A percentile compares a stretch with the other conserved stretches of the same genome.
These are phyloP conservation scores for Endocalyx cinctus DNA, from an alignment of 2,329 filamentous ascomycete genomes.

Conservation along the genomic window DNA sequence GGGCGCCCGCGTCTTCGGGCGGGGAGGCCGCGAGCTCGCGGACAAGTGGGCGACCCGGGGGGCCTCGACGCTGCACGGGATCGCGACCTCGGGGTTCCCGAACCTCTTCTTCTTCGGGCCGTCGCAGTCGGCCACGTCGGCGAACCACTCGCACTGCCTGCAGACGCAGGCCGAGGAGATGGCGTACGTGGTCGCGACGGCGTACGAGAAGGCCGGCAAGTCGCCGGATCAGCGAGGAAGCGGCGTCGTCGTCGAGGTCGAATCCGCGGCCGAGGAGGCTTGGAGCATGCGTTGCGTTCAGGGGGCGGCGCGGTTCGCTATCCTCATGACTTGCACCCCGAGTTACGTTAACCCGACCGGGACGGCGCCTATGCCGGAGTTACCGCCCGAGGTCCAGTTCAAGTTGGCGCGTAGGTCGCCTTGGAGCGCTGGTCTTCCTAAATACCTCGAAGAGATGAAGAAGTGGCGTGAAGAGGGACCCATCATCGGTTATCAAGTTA, in stretches of 20 bases:
- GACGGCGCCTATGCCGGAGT: background rate
- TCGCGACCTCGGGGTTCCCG: slow-evolving; percentile 44
- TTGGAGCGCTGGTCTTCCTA: background rate
- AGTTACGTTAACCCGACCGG: slow-evolving; percentile 39
- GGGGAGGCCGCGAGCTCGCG: slow-evolving; percentile 14
- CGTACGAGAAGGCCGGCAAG: slow-evolving; percentile 22
- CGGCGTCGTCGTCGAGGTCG: slow-evolving; percentile 38
- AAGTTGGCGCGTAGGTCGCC: background rate
- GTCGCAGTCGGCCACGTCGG: slow-evolving; percentile 32
- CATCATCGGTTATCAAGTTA: too few relatives aligned
- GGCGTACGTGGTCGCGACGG: slow-evolving; percentile 30
- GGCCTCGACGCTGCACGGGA: slow-evolving; percentile 48
- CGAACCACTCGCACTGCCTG: slow-evolving; percentile 17
- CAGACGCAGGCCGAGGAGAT: slow-evolving; percentile 15
- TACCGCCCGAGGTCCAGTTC: background rate
- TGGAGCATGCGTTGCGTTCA: slow-evolving; percentile 36
- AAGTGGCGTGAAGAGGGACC: background rate
- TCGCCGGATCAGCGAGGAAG: slow-evolving; percentile 7
- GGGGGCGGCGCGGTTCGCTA: slow-evolving; percentile 34
- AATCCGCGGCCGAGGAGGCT: slow-evolving; percentile 38
- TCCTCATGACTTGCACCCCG: slow-evolving; percentile 46
- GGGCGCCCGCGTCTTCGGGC: slow-evolving; percentile 20
- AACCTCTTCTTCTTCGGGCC: slow-evolving; percentile 48
- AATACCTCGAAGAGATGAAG: background rate
- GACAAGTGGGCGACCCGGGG: slow-evolving; percentile 28